A percentile compares a stretch with the other conserved stretches of the same genome.
phyloP scores from a whole-genome alignment of 2,329 filamentous ascomycete genomes.

The Arachnopeziza araneosa region DNA sequence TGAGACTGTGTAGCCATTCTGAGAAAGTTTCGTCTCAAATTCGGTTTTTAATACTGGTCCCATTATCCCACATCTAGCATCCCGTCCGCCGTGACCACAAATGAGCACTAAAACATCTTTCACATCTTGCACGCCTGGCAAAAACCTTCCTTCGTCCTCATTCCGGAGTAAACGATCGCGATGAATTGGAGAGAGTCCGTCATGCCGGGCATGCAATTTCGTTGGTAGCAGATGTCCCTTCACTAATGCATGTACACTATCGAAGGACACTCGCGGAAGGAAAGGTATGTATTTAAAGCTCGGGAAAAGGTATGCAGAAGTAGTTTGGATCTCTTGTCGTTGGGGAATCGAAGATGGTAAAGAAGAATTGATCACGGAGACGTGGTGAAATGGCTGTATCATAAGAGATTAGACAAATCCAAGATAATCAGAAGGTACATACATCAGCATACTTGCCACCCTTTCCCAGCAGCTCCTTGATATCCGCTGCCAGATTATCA shows the following conservation, averaged over 20 bases:
- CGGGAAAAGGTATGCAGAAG: constrained; percentile 73
- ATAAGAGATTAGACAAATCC: neutral
- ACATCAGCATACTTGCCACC: constrained; percentile 64
- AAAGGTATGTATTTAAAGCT: constrained; percentile 75
- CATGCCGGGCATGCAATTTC: constrained; percentile 56
- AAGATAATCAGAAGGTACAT: constrained; percentile 30
- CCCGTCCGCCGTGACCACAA: constrained; percentile 80
- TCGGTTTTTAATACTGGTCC: constrained; percentile 67
- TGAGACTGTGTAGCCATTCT: constrained; percentile 44
- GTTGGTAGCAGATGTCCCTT: constrained; percentile 62
- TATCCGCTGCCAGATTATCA: constrained; percentile 61
- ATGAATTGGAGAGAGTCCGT: constrained; percentile 50
- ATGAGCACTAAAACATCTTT: constrained; percentile 72
- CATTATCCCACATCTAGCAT: constrained; percentile 74
- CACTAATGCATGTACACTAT: constrained; percentile 51
- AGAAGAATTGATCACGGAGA: constrained; percentile 72
- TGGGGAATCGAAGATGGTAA: constrained; percentile 49
- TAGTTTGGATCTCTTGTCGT: constrained; percentile 40
- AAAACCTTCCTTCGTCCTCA: constrained; percentile 44
- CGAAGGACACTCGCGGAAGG: constrained; percentile 57
- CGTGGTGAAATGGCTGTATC: constrained; percentile 74
- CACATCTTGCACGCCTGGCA: constrained; percentile 55
- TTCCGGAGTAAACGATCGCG: constrained; percentile 46
- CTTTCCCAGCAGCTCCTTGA: constrained; percentile 65
- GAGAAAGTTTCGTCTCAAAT: constrained; percentile 57